These are phyloP conservation scores for Cantharellus anzutake DNA, from an alignment of 768 basidiomycete genomes.

Conservation along the genomic window DNA sequence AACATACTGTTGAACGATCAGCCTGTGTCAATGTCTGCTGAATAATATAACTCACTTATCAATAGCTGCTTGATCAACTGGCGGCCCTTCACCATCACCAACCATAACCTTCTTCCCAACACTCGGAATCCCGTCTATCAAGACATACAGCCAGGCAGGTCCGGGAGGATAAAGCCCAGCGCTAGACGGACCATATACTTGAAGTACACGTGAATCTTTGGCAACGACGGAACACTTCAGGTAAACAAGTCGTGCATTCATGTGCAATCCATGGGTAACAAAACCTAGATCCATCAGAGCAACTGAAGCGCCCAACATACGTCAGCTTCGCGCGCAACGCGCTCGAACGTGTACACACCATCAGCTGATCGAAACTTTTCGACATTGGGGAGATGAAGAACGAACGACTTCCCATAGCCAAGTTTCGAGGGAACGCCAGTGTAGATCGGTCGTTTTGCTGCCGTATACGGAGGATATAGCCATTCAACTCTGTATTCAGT, in stretches of 20 bases:
- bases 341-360: background rate
- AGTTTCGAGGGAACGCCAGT: conserved; percentile 15
- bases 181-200: conserved; percentile 14
- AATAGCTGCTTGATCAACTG: conserved; percentile 16
- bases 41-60: conserved; percentile 6
- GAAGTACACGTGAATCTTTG: conserved; percentile 19
- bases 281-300: conserved; percentile 11
- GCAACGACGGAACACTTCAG: conserved; percentile 16
- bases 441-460: conserved; percentile 19
- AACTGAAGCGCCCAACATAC: background rate
- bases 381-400: conserved; percentile 1
- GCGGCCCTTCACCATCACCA: conserved; percentile 22
- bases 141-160: conserved; percentile 11
- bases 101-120: conserved; percentile 19
- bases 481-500: conserved; percentile 23
- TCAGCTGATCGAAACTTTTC: background rate
- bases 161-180: conserved; percentile 9
- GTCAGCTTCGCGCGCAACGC: background rate
- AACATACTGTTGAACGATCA: too few relatives aligned
- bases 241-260: conserved; percentile 11
- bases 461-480: conserved; percentile 26
- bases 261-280: conserved; percentile 10
- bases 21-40: too few relatives aligned
- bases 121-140: conserved; percentile 22
- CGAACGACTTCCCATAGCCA: conserved; percentile 2